Evolutionary conservation across 2,329 filamentous ascomycete genomes (phyloP), one percentile per base, ranked within the genome.

Genomic region (Sporothrix inflata): DNA sequence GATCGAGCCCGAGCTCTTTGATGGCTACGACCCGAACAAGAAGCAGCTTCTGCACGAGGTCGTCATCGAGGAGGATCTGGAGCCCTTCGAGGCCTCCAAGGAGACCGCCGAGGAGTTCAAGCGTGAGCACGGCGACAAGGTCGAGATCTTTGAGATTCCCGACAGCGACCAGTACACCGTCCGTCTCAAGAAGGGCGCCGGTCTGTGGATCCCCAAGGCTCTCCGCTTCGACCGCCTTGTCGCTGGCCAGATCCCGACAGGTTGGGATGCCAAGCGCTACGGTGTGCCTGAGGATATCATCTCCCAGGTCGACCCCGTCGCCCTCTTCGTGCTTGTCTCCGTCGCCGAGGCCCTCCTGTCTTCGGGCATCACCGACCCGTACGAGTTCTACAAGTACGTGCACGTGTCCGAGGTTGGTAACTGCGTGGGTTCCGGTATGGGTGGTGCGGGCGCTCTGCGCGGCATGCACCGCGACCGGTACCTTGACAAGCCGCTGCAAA

Each of bases 351-450:
- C 94, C 73, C 90, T 99, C 8, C 87, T 99, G 69, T 92, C 94
- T 40, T 92, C 93, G 75, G 96, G 96, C 90, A 95, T 99, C 81
- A 98, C 96, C 34, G 97, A 99, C 80, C 97, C 96, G 24, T 99
- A 98, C 80, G 96, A 99, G 84, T 98, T 99, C 85, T 99, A 99
- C 89, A 94, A 98, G 86, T 99, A 99, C 79, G 94, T 99, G 75
- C 96, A 99, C 82, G 90, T 99, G 74, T 98, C 96, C 8, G 93
- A 99, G 80, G 93, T 99, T 69, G 96, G 96, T 82, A 99, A 99
- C 88, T 98, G 95, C 80, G 91, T 99, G 77, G 96, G 96, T 83
- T 99, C 97, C 42, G 96, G 97, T 87, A 97, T 99, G 86, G 96
- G 96, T 88, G 97, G 96, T 84, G 92, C 94, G 74, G 90, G 89